Base-by-base conservation (phyloP, 345 rosid species). In the Heritiera littoralis region DNA sequence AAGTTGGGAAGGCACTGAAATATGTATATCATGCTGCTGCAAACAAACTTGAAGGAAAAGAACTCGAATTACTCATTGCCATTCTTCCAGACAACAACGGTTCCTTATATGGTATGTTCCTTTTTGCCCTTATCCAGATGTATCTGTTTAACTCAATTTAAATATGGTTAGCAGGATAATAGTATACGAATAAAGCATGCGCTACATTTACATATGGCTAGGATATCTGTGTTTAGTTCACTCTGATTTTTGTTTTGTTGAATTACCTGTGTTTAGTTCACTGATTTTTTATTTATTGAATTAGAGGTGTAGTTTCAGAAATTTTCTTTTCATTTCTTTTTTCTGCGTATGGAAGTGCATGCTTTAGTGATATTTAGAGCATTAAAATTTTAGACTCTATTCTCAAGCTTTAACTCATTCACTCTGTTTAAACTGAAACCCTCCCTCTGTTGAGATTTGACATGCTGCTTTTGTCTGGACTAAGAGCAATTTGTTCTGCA, bases 31-130 rank as follows among this genome's bases (percentile, higher is more conserved):
- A 75, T 69, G 79, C 83, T 73, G 84, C 84, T 32, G 75, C 71
- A 64, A 83, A 60, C 63, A 79, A 82, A 66, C 86, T 84, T 49
- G 82, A 80, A 74, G 84, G 87, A 55, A 84, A 81, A 78, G 89
- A 86, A 51, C 43, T 86, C 43, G 87, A 84, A 58, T 78, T 86
- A 66, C 87, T 86, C 9, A 84, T 86, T 60, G 87, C 83, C 49
- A 84, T 86, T 68, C 89, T 86, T 79, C 87, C 89, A 0, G 82
- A 84, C 74, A 84, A 74, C 45, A 86, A 86, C 46, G 89, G 89
- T 55, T 80, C 89, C 18, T 74, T 86, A 48, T 86, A 86, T 77
- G 89, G 89, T 86, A 84, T 67, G 83, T 6, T 55, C 14, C 13
- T 23, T 15, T 17, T 55, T 79, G 38, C 28, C 30, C 3, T 48